A percentile compares a stretch with the other conserved stretches of the same genome.
Conservation (phyloP, 352 stramenopile species). For the Phytophthora foliorum region DNA sequence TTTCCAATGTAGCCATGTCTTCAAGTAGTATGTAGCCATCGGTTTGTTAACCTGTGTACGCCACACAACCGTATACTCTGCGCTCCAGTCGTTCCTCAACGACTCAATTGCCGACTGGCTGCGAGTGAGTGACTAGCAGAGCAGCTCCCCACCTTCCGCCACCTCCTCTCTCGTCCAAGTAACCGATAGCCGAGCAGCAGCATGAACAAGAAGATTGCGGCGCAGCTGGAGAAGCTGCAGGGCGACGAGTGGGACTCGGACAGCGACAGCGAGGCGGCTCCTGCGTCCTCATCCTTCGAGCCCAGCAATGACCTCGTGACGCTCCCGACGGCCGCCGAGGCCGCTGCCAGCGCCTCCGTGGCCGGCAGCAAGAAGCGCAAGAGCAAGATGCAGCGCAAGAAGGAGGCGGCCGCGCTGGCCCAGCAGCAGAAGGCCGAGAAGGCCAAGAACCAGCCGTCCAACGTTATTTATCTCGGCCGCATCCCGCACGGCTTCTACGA, state of each 20-base stretch:
- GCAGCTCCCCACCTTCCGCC: background rate
- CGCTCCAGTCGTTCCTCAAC: slow-evolving; percentile 17
- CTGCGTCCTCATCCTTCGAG: slow-evolving; percentile 48
- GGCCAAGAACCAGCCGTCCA: slow-evolving; percentile 61
- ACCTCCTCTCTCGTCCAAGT: background rate
- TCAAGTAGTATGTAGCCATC: slow-evolving; percentile 1
- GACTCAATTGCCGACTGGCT: slow-evolving; percentile 34
- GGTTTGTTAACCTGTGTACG: background rate
- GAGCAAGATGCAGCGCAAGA: slow-evolving; percentile 60
- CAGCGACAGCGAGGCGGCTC: slow-evolving; percentile 67
- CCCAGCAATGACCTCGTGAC: slow-evolving; percentile 61
- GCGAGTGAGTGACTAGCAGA: background rate
- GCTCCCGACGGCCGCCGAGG: slow-evolving; percentile 42
- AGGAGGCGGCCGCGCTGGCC: slow-evolving; percentile 30
- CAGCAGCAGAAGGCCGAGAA: slow-evolving; percentile 36
- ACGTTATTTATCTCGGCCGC: slow-evolving; percentile 97
- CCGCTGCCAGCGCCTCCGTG: slow-evolving; percentile 2
- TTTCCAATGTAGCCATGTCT: slow-evolving; percentile 20
- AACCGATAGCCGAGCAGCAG: slow-evolving; percentile 6
- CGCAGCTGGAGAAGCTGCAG: slow-evolving; percentile 84
- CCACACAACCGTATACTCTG: background rate
- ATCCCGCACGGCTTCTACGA: slow-evolving; percentile 98
- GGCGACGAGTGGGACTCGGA: slow-evolving; percentile 90
- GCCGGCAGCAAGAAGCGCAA: slow-evolving; percentile 44
- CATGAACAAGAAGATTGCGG: slow-evolving; percentile 83